Conservation (phyloP, 192 early-diverging fungal genomes). For the Backusella psychrophila region DNA sequence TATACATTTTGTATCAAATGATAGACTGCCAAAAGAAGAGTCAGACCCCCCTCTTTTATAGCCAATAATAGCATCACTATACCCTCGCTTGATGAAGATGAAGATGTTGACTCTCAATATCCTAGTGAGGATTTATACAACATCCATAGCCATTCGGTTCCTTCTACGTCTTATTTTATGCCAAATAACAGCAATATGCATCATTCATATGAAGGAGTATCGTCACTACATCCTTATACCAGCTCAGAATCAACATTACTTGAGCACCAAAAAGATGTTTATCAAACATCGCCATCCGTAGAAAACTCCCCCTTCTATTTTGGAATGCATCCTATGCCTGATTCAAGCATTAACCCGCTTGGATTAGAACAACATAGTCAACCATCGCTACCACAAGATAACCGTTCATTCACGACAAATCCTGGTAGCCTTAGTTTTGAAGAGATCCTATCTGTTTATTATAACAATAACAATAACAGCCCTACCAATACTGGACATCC, state of each 20-base stretch:
- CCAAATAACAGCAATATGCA: background rate
- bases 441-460: conserved; percentile 35
- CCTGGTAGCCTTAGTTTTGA: conserved; percentile 33
- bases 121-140: background rate
- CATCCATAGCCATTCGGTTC: conserved; percentile 7
- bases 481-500: background rate
- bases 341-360: background rate
- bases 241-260: background rate
- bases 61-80: conserved; percentile 26
- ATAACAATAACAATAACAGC: conserved; percentile 6
- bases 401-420: conserved; percentile 8
- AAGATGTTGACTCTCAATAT: background rate
- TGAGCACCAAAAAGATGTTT: background rate
- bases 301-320: conserved; percentile 6
- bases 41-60: background rate
- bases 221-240: background rate
- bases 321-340: background rate
- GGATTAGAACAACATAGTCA: background rate
- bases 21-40: conserved; percentile 15
- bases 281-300: background rate
- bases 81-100: conserved; percentile 19
- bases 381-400: background rate
- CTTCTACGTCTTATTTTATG: conserved; percentile 4
- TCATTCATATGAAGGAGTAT: background rate
- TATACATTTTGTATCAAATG: background rate